Evolutionary conservation across 192 early-diverging fungal species (phyloP), one percentile per base, ranked within the genome.

Genomic region (Pilobolus umbonatus): DNA sequence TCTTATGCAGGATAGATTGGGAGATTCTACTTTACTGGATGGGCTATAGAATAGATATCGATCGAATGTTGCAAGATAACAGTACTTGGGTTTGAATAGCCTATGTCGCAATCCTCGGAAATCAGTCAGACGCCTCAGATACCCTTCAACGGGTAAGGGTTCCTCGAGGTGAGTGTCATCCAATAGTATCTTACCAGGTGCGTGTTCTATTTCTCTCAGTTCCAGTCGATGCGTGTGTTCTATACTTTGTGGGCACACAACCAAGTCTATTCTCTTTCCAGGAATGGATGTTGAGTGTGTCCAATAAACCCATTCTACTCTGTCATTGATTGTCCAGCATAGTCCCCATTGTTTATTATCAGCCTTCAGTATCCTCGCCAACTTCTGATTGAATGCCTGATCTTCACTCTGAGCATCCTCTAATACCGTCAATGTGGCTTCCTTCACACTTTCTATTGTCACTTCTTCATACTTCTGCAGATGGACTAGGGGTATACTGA

Each of bases 281-380:
- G 19, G 12, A 7, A 59, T 52, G 25, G 31, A 14, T 7, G 35
- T 9, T 31, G 19, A 28, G 17, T 22, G 14, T 24, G 43, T 26
- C 67, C 56, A 60, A 38, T 58, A 59, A 0, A 69, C 53, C 67
- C 67, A 69, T 47, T 69, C 67, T 14, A 57, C 57, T 4, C 67
- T 17, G 19, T 69, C 67, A 2, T 47, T 44, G 2, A 26, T 17
- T 7, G 61, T 47, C 67, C 67, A 69, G 21, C 67, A 69, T 9
- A 69, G 15, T 4, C 28, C 55, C 14, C 56, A 25, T 8, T n/a
- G n/a, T 17, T 17, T 5, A 12, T 55, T 17, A 2, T 36, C 21
- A 1, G 3, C 15, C 4, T 21, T 29, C 2, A 24, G 8, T 31
- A 48, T 1, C 12, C 55, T 52, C 11, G 26, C 35, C 8, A 31